Conservation (phyloP, 495 filamentous ascomycete species). For the Penicillium cosmopolitanum region DNA sequence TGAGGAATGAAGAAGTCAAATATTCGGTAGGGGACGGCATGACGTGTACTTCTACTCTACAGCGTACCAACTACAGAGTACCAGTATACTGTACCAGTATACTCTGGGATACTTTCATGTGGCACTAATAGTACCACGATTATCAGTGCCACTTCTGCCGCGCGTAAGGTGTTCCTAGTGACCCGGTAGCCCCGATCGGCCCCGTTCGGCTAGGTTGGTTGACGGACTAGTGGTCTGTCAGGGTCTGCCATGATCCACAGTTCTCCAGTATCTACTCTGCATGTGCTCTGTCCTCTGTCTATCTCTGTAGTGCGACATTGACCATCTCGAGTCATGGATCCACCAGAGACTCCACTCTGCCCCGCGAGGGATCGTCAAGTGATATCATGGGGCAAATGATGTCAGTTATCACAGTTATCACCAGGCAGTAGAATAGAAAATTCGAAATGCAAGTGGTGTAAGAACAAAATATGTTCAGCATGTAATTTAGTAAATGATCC, state of each 20-base stretch:
- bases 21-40: background rate
- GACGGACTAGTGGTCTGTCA: background rate
- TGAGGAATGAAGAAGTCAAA: background rate
- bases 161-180: background rate
- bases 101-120: background rate
- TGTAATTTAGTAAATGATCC: background rate
- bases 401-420: background rate
- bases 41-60: conserved; percentile 1
- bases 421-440: background rate
- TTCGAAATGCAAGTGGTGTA: background rate
- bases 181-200: background rate
- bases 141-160: background rate
- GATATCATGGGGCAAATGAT: conserved; percentile 4
- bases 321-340: background rate
- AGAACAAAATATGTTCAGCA: too few species aligned
- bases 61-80: background rate
- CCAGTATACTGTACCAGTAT: too few species aligned
- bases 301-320: too few species aligned
- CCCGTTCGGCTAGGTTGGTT: conserved; percentile 2
- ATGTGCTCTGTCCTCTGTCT: too few species aligned
- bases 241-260: background rate
- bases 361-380: conserved; percentile 1
- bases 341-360: background rate
- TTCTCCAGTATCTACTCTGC: background rate
- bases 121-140: background rate